Evolutionary conservation across 805 yeast species (phyloP).

Genomic region (Monosporozyma aerobia): DNA sequence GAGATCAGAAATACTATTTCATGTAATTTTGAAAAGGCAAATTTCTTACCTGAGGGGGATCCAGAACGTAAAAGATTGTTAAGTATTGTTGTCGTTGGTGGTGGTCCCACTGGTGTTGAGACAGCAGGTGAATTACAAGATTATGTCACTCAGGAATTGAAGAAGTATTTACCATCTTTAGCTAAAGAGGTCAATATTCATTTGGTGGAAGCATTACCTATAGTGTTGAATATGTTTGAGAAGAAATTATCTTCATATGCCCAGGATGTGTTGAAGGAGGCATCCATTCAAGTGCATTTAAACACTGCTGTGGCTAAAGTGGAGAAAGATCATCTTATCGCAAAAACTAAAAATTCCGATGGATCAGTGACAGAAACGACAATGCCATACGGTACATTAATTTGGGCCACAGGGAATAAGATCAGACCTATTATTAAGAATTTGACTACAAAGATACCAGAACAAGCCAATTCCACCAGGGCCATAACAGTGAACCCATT

Average conservation of each 20-base stretch:
- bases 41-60: slow-evolving; percentile 65
- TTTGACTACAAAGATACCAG: slow-evolving; percentile 61
- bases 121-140: slow-evolving; percentile 95
- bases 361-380: slow-evolving; percentile 50
- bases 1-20: slow-evolving; percentile 72
- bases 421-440: slow-evolving; percentile 66
- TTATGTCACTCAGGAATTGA: slow-evolving; percentile 83
- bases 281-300: slow-evolving; percentile 65
- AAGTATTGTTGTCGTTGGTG: slow-evolving; percentile 87
- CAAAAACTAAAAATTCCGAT: slow-evolving; percentile 61
- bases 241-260: slow-evolving; percentile 37
- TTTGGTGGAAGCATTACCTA: slow-evolving; percentile 84
- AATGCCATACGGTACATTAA: slow-evolving; percentile 84
- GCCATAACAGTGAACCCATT: slow-evolving; percentile 76
- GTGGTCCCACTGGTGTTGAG: slow-evolving; percentile 98
- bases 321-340: slow-evolving; percentile 59
- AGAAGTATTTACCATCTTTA: slow-evolving; percentile 79
- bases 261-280: slow-evolving; percentile 34
- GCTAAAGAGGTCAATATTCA: slow-evolving; percentile 78
- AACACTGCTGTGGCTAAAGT: slow-evolving; percentile 87
- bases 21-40: slow-evolving; percentile 84
- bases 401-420: slow-evolving; percentile 97
- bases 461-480: slow-evolving; percentile 75
- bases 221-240: slow-evolving; percentile 55
- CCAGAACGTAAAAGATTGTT: slow-evolving; percentile 79